Evolutionary conservation across 73 alveolate genomes (phyloP).

Genomic region (Halteria grandinella): DNA sequence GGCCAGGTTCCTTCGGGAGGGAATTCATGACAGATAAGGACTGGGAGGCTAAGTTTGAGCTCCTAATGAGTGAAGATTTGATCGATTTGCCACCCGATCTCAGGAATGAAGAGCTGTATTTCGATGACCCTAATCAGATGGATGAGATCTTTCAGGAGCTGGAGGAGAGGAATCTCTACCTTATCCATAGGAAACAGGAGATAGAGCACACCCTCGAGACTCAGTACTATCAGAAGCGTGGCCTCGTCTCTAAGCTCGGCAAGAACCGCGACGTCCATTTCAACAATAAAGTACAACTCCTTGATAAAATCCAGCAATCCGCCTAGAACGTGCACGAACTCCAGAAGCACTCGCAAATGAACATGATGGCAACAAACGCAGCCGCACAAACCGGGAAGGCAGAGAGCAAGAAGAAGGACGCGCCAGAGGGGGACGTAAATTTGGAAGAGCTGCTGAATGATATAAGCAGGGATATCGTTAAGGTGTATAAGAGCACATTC

Average conservation of each 20-base stretch:
- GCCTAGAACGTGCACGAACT: constrained; percentile 56
- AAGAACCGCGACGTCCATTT: constrained; percentile 29
- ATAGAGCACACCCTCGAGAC: constrained; percentile 77
- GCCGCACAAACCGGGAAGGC: constrained; percentile 38
- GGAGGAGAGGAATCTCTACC: constrained; percentile 80
- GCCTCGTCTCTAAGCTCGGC: constrained; percentile 55
- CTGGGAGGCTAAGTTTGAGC: constrained; percentile 57
- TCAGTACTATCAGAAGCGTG: constrained; percentile 55
- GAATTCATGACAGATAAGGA: constrained; percentile 57
- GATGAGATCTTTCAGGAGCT: constrained; percentile 74
- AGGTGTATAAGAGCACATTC: constrained; percentile 23
- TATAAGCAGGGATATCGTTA: constrained; percentile 45
- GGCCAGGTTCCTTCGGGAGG: too few relatives aligned
- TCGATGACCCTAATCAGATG: constrained; percentile 81
- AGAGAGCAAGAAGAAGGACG: constrained; percentile 49
- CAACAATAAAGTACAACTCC: constrained; percentile 35
- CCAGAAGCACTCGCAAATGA: constrained; percentile 55
- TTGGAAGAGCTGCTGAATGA: constrained; percentile 57
- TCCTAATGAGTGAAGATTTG: constrained; percentile 27
- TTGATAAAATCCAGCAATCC: constrained; percentile 61
- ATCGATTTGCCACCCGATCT: constrained; percentile 53
- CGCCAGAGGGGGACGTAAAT: constrained; percentile 61
- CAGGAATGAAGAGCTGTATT: constrained; percentile 72
- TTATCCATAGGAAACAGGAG: constrained; percentile 77
- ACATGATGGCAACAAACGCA: neutral